Conservation (phyloP, 129 eudicot species). For the Centella asiatica region DNA sequence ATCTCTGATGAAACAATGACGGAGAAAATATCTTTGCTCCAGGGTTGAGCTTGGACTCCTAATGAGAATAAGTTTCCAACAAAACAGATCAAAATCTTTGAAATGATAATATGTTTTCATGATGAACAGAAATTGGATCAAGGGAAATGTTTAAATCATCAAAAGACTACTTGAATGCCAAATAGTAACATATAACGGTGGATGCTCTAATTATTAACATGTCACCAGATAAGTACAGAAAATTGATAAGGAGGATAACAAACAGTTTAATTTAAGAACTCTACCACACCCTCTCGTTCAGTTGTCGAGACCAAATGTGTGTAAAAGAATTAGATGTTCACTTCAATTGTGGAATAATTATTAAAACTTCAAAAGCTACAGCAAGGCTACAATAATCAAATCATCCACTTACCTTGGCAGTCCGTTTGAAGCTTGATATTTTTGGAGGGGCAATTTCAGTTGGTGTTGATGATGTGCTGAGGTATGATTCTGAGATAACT, state of each 20-base stretch:
- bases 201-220: neutral
- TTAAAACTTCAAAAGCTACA: neutral
- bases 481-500: slow-evolving; percentile 24
- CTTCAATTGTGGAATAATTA: neutral
- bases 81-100: slow-evolving; percentile 2
- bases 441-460: slow-evolving; percentile 28
- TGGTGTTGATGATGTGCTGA: slow-evolving; percentile 33
- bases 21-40: slow-evolving; percentile 82
- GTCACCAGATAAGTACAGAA: no score
- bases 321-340: neutral
- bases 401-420: slow-evolving; percentile 42
- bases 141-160: neutral
- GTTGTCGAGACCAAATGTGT: neutral
- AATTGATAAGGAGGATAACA: no score
- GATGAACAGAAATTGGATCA: neutral
- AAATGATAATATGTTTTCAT: neutral
- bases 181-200: neutral
- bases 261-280: no score
- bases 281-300: no score
- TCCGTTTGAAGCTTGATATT: slow-evolving; percentile 29
- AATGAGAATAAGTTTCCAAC: neutral
- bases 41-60: slow-evolving; percentile 87
- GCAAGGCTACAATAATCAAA: neutral
- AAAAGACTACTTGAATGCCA: neutral
- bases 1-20: slow-evolving; percentile 44